These are phyloP conservation scores for Telopea speciosissima DNA, from an alignment of 177 flowering plant genomes.

Conservation along the genomic window DNA sequence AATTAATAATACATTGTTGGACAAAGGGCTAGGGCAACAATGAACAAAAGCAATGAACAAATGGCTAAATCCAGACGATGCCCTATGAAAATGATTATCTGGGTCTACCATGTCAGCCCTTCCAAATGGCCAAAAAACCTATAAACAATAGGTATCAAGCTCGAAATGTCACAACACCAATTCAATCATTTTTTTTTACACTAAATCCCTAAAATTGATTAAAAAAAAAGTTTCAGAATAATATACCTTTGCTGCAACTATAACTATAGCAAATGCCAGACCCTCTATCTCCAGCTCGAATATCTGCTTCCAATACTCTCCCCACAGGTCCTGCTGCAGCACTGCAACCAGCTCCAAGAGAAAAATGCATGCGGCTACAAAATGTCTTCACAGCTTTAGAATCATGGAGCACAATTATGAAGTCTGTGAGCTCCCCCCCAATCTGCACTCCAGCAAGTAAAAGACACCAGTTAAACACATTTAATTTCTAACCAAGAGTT, in stretches of 20 bases:
- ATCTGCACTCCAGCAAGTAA: constrained; percentile 34
- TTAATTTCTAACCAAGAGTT: not conserved
- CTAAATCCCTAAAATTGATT: too few relatives aligned
- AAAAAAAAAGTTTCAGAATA: not conserved
- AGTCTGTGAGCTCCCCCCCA: constrained; percentile 94
- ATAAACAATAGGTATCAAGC: not conserved
- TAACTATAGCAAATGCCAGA: constrained; percentile 95
- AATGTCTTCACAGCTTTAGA: constrained; percentile 90
- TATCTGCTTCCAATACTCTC: constrained; percentile 94
- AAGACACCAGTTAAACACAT: not conserved
- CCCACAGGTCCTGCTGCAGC: constrained; percentile 98
- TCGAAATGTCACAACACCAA: not conserved
- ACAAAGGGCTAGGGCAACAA: not conserved
- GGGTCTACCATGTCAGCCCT: not conserved
- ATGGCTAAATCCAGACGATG: not conserved
- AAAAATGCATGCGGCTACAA: constrained; percentile 93
- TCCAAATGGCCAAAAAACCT: not conserved
- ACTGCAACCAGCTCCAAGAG: constrained; percentile 98
- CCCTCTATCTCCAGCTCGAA: constrained; percentile 93
- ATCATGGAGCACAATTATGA: constrained; percentile 80
- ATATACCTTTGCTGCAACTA: constrained; percentile 92
- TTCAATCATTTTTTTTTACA: too few relatives aligned
- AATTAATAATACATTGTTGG: not conserved
- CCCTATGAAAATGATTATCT: not conserved
- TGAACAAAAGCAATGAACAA: too few relatives aligned